These are phyloP conservation scores for Globisporangium ultimum DNA, from an alignment of 352 stramenopile genomes.

Conservation along the genomic window DNA sequence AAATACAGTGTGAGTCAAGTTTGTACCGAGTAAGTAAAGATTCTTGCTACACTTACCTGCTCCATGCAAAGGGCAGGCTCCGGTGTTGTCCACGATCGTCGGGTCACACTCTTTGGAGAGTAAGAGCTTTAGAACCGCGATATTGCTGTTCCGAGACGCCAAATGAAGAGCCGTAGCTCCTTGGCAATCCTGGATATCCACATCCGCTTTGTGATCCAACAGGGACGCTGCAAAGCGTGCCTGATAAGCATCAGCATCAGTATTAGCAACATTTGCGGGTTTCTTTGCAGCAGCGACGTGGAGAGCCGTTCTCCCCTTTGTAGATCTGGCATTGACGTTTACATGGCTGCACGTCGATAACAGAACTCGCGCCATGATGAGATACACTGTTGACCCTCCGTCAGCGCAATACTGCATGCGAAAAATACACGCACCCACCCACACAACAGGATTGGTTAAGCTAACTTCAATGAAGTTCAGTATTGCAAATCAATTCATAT, in stretches of 20 bases:
- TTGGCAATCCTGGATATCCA: conserved; percentile 34
- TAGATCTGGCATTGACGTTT: conserved; percentile 33
- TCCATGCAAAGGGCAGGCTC: conserved; percentile 40
- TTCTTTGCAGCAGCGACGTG: conserved; percentile 31
- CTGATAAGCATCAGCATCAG: conserved; percentile 8
- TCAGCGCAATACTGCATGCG: conserved; percentile 44
- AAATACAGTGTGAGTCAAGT: not conserved
- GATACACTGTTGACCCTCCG: conserved; percentile 23
- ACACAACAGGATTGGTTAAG: not conserved
- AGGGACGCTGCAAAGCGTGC: conserved; percentile 26
- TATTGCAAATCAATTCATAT: not conserved
- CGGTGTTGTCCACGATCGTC: conserved; percentile 25
- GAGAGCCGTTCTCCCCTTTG: conserved; percentile 53
- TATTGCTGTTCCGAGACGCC: conserved; percentile 24
- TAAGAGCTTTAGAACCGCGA: conserved; percentile 22
- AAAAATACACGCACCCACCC: not conserved
- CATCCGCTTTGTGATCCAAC: conserved; percentile 21
- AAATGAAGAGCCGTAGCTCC: conserved; percentile 40
- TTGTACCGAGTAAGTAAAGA: not conserved
- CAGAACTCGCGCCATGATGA: conserved; percentile 36
- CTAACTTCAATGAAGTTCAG: not conserved
- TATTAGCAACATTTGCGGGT: not conserved
- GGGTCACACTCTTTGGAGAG: conserved; percentile 30
- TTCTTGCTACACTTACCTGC: conserved; percentile 21
- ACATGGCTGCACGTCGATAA: conserved; percentile 16